Conservation (phyloP, 257 asterid genomes). For the Avicennia marina region DNA sequence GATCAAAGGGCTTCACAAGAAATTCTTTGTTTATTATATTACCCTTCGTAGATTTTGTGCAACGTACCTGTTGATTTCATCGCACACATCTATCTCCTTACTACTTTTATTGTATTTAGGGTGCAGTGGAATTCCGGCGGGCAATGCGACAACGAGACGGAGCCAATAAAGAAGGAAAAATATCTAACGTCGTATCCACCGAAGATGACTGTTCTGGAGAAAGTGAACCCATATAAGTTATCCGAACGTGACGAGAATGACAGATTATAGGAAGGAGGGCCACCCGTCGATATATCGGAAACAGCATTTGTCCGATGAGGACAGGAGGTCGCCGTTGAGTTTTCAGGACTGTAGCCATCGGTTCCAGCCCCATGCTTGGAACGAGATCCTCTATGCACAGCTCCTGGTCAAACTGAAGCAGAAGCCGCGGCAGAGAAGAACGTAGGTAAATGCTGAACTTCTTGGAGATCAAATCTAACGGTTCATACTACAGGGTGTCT, state of each 20-base stretch:
- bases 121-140: constrained; percentile 78
- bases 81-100: not conserved
- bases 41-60: not conserved
- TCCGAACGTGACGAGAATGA: constrained; percentile 54
- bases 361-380: constrained; percentile 81
- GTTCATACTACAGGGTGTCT: no score
- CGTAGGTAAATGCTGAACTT: no score
- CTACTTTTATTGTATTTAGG: not conserved
- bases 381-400: constrained; percentile 56
- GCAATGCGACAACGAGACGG: constrained; percentile 58
- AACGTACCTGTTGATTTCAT: not conserved
- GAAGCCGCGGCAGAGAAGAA: no score
- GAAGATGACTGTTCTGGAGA: constrained; percentile 52
- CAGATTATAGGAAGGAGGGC: constrained; percentile 67
- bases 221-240: constrained; percentile 46
- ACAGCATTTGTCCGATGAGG: constrained; percentile 27
- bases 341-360: constrained; percentile 77
- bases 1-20: no score
- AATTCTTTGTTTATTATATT: no score
- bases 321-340: constrained; percentile 32
- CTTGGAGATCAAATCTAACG: no score
- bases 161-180: constrained; percentile 58
- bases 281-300: constrained; percentile 67
- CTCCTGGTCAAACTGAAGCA: constrained; percentile 48
- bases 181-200: constrained; percentile 52